A percentile compares a stretch with the other conserved stretches of the same genome.
Conservation (phyloP, 495 filamentous ascomycete species). For the Massariosphaeria phaeospora region DNA sequence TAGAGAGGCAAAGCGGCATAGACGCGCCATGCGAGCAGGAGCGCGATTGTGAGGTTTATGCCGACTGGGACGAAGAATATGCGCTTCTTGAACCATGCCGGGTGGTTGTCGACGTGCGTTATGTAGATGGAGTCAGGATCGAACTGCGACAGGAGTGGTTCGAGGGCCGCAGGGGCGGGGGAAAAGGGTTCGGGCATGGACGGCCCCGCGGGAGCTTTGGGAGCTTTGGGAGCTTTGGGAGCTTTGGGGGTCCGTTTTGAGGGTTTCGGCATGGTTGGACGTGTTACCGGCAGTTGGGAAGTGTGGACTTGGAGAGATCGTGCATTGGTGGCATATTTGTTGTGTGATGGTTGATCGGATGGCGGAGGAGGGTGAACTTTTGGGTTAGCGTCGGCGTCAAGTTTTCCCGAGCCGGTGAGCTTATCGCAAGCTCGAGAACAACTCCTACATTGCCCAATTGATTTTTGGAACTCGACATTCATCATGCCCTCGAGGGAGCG, state of each 20-base stretch:
- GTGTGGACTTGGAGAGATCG: too few relatives aligned
- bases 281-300: too few relatives aligned
- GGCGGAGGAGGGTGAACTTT: too few relatives aligned
- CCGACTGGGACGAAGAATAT: conserved; percentile 68
- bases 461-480: too few relatives aligned
- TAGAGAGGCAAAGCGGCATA: conserved; percentile 62
- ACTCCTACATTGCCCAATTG: too few relatives aligned
- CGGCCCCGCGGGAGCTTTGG: conserved; percentile 10
- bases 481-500: conserved; percentile 16
- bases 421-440: too few relatives aligned
- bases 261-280: conserved; percentile 14
- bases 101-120: conserved; percentile 66
- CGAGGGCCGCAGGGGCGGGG: conserved; percentile 52
- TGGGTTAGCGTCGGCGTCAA: too few relatives aligned
- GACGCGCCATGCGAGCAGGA: conserved; percentile 56
- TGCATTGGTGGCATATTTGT: too few relatives aligned
- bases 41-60: conserved; percentile 60
- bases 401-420: too few relatives aligned
- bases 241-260: conserved; percentile 17
- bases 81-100: conserved; percentile 60
- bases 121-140: conserved; percentile 66
- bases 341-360: too few relatives aligned
- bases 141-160: conserved; percentile 58
- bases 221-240: conserved; percentile 15
- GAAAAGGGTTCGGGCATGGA: conserved; percentile 57